Evolutionary conservation across 768 basidiomycete species (phyloP).

Genomic region (Dioszegia aurantiaca): DNA sequence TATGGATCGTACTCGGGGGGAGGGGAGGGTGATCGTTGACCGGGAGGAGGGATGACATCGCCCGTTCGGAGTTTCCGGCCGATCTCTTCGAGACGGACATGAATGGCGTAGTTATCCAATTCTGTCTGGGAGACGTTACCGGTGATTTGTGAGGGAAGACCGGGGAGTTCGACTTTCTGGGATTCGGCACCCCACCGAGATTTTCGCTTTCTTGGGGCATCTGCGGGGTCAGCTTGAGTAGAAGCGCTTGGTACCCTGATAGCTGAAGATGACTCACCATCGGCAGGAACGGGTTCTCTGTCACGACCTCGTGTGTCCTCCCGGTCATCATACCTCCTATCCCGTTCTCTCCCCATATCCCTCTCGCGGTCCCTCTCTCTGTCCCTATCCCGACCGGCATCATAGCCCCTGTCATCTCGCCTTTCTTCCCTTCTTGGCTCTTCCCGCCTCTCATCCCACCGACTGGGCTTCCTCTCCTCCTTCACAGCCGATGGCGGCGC

Average conservation of each 20-base stretch:
- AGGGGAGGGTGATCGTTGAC: constrained; percentile 91
- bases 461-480: constrained; percentile 5
- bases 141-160: constrained; percentile 88
- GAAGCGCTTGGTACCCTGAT: too few species aligned
- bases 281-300: constrained; percentile 57
- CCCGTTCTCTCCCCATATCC: constrained; percentile 23
- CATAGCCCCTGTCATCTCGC: constrained; percentile 20
- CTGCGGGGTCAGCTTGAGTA: constrained; percentile 56
- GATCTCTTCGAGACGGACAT: constrained; percentile 93
- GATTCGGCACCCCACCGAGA: constrained; percentile 97
- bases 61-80: constrained; percentile 89
- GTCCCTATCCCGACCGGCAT: constrained; percentile 22
- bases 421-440: constrained; percentile 4
- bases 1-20: constrained; percentile 96
- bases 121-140: constrained; percentile 88
- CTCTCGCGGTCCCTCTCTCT: constrained; percentile 22
- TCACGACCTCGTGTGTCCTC: constrained; percentile 16
- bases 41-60: constrained; percentile 91
- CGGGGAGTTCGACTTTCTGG: constrained; percentile 70
- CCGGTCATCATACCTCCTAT: constrained; percentile 24
- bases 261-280: constrained; percentile 67
- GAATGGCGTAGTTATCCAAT: constrained; percentile 96
- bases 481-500: constrained; percentile 4
- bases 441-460: constrained; percentile 11
- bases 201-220: constrained; percentile 79